Base-by-base conservation (phyloP, 176 grass and related monocot species). In the Rhipidocladum racemiflorum region DNA sequence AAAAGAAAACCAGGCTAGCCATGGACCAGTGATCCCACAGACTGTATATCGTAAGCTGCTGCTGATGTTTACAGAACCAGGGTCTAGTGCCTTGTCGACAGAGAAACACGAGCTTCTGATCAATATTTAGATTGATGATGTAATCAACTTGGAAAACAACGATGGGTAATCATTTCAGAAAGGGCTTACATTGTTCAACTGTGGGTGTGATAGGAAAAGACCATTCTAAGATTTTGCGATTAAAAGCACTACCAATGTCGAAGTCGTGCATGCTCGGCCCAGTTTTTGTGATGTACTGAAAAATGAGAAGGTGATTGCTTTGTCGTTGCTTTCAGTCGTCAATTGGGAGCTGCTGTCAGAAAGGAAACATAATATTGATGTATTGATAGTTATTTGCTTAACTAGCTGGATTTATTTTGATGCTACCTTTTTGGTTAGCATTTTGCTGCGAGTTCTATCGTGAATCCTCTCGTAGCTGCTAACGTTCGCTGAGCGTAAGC, bases 41-140 rank as follows among this genome's bases (percentile, higher is more conserved):
- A 65, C 85, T 69, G 77, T 91, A 49, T 72, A 82, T 81, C 91
- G 87, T 59, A 91, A 51, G 68, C 29, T 95, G 59, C n/a, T 86
- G 71, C 35, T 61, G 60, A 88, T 88, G 73, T 95, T 99, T 75
- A 76, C 81, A 1, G 89, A 90, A 80, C 69, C 72, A 14, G 91
- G 78, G 21, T 88, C 89, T n/a, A 66, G 66, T 23, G 12, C 61
- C 21, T 67, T 95, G 38, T 90, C 96, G 2, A 74, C 80, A 13
- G 85, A 99, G 78, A 99, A 93, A 68, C 67, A 85, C 0, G 92
- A 99, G 74, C 96, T 99, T 71, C 75, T 99, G 34, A 88, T 83
- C 25, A 94, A 91, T n/a, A n/a, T n/a, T n/a, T n/a, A n/a, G n/a
- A n/a, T n/a, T n/a, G n/a, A n/a, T n/a, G n/a, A n/a, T n/a, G n/a